Evolutionary conservation across 2,329 filamentous ascomycete genomes (phyloP).

Genomic region (Fusarium sp.): DNA sequence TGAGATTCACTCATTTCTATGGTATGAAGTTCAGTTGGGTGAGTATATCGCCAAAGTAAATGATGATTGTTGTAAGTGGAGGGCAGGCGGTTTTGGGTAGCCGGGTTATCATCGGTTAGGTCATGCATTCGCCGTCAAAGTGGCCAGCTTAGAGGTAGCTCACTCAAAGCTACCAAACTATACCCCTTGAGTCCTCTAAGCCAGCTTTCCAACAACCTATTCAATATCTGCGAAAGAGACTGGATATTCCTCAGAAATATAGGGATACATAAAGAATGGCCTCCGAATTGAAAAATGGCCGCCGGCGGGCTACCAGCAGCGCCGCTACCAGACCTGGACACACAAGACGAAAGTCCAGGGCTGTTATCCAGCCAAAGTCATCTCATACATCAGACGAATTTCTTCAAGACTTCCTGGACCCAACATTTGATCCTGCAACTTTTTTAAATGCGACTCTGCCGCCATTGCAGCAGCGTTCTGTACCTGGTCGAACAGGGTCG

Average conservation of each 20-base stretch:
- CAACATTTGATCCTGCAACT: slow-evolving; percentile 83
- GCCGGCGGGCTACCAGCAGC: slow-evolving; percentile 61
- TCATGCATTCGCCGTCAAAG: slow-evolving; percentile 5
- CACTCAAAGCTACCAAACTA: slow-evolving; percentile 15
- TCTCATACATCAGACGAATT: slow-evolving; percentile 76
- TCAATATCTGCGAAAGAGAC: neutral
- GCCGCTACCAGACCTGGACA: slow-evolving; percentile 57
- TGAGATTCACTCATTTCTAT: slow-evolving; percentile 56
- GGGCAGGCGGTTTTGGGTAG: slow-evolving; percentile 25
- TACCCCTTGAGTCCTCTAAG: slow-evolving; percentile 16
- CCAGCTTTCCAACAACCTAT: slow-evolving; percentile 3
- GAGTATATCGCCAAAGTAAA: neutral
- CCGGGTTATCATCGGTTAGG: slow-evolving; percentile 52
- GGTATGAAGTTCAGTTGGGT: neutral
- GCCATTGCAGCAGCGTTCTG: slow-evolving; percentile 64
- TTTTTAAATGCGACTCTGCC: slow-evolving; percentile 87
- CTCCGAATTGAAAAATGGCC: slow-evolving; percentile 48
- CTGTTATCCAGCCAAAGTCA: slow-evolving; percentile 61
- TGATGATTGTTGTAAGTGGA: slow-evolving; percentile 44
- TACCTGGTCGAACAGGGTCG: slow-evolving; percentile 37
- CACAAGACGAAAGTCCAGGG: slow-evolving; percentile 52
- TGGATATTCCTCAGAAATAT: too few relatives aligned
- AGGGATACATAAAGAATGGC: slow-evolving; percentile 38
- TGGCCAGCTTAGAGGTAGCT: slow-evolving; percentile 27
- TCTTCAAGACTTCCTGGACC: slow-evolving; percentile 78